Base-by-base conservation (phyloP, 164 flowering plant genomes). In the Stephania yunnanensis region DNA sequence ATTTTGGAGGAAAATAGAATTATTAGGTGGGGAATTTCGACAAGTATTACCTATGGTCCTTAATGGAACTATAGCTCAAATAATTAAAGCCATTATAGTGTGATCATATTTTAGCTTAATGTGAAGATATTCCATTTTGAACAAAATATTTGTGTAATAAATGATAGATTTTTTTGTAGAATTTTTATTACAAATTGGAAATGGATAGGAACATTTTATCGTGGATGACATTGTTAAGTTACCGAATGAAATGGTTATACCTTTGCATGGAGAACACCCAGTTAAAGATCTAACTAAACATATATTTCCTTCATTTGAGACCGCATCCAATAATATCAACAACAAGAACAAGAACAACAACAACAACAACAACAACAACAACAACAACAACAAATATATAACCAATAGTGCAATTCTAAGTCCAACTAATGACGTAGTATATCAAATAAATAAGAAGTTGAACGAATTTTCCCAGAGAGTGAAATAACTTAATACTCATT, bases 401-500 rank as follows among this genome's bases (percentile, higher is more conserved):
- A 46, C 15, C 0, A 29, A 46, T 2, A 19, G 48, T n/a, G 52
- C 50, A 22, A 12, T 72, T 0, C 36, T 55, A 10, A 42, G 50
- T 15, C 76, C 70, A 22, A 74, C 30, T 0, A 74, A 67, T 48
- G 44, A 66, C 3, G 1, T 3, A 25, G 46, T 74, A 11, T 13
- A 65, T 66, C 9, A 8, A n/a, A 52, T 74, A 1, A 46, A 74
- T 66, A n/a, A 46, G 10, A 66, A 9, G 46, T 67, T 6, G 13
- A 46, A 1, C 3, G 36, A 10, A 31, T 10, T 4, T 75, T 31
- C 42, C 19, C 36, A 30, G 77, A 73, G 0, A 52, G 25, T 1
- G 77, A 30, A 22, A n/a, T 48, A 19, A 9, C 22, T 7, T 75
- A 53, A 1, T 58, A 69, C 36, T 75, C 77, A 22, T 75, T 52